Evolutionary conservation across 1,284 basidiomycete species (phyloP).

Genomic region (Cryptococcus amylolentus): DNA sequence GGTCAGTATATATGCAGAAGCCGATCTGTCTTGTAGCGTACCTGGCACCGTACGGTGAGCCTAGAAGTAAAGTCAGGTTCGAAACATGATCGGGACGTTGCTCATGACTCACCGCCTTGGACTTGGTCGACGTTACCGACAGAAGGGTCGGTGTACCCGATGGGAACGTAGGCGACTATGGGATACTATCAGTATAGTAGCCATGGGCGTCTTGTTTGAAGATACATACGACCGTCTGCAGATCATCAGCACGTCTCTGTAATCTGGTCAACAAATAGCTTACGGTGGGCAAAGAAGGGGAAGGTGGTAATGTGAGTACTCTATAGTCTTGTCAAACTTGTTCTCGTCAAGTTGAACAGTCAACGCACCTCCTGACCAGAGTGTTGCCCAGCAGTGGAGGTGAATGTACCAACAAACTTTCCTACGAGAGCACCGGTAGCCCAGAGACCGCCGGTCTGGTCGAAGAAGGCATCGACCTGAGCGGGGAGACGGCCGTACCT

Average conservation of each 20-base stretch:
- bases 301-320: slow-evolving; percentile 62
- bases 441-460: slow-evolving; percentile 74
- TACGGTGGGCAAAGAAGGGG: slow-evolving; percentile 69
- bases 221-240: slow-evolving; percentile 17
- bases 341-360: background rate
- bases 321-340: slow-evolving; percentile 5
- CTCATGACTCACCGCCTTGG: slow-evolving; percentile 61
- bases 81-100: slow-evolving; percentile 42
- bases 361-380: slow-evolving; percentile 48
- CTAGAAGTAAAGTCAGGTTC: slow-evolving; percentile 50
- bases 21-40: too few species aligned
- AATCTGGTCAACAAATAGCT: background rate
- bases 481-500: slow-evolving; percentile 55
- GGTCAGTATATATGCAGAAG: too few species aligned
- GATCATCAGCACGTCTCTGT: background rate
- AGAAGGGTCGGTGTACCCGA: slow-evolving; percentile 63
- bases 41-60: slow-evolving; percentile 60
- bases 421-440: slow-evolving; percentile 64
- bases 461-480: slow-evolving; percentile 57
- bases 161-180: slow-evolving; percentile 60
- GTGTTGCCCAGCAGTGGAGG: slow-evolving; percentile 43
- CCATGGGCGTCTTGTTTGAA: background rate
- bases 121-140: slow-evolving; percentile 58
- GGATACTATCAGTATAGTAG: background rate
- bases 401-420: slow-evolving; percentile 62